Evolutionary conservation across 2,329 filamentous ascomycete genomes (phyloP), one percentile per base, ranked within the genome.

Genomic region (Calonectria pseudoreteaudii): DNA sequence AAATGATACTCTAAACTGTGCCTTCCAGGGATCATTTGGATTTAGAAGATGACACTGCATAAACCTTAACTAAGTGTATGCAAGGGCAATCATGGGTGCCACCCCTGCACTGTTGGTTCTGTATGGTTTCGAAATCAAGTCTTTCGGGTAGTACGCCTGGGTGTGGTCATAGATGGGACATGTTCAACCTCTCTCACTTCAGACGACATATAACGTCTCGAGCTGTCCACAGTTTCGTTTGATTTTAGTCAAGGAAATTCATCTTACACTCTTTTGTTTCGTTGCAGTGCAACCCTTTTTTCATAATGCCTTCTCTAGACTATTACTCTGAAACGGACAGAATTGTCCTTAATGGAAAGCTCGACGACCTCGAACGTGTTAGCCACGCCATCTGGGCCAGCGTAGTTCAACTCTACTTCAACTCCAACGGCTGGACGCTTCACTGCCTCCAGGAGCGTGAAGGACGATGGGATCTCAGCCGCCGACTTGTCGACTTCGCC

Each of bases 371-470:
- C 65, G 65, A 71, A 50, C 47, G n/a, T 36, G 47, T 74, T n/a
- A 66, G 72, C 16, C 72, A 70, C 9, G 72, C 30, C 18, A 65
- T 74, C 1, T 74, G 72, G 72, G 71, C 72, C 10, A 72, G 71
- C 14, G 67, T 66, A 8, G 72, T 72, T 58, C 56, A 74, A 20
- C 53, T 52, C 11, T 68, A 68, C 47, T 58, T 68, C 30, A 70
- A 72, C 56, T 53, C 68, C 56, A 70, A 67, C 64, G 53, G 53
- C 14, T 74, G 72, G 72, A 74, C 56, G 8, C 64, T 74, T 50
- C 67, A 70, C n/a, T 72, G 69, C 20, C 52, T 74, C 23, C 16
- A 41, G 6, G 72, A 74, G 52, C 28, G 16, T 41, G 26, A 72
- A 13, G 62, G 72, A 26, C 69, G 50, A 9, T 74, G 72, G 68